Evolutionary conservation across 495 filamentous ascomycete species (phyloP).

Genomic region (Bombardia bombarda): DNA sequence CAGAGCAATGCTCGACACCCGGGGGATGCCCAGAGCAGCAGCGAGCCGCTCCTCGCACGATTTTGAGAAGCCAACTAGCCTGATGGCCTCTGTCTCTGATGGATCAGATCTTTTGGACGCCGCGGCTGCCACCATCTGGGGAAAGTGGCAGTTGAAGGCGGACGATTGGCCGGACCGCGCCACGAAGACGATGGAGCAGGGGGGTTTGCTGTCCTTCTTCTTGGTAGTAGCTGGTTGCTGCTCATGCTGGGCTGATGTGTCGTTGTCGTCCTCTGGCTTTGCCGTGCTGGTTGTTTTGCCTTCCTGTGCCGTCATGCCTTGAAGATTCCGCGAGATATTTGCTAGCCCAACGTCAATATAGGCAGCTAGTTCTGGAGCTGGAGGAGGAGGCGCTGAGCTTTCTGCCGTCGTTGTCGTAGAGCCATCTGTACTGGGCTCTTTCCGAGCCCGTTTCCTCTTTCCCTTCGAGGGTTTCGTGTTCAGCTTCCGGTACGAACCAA

Average conservation of each 20-base stretch:
- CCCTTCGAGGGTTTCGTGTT: constrained; percentile 45
- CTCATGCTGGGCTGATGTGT: neutral
- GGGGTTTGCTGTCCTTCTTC: neutral
- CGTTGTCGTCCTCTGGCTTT: neutral
- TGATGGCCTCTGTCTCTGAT: constrained; percentile 28
- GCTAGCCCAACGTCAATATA: constrained; percentile 53
- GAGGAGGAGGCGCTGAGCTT: constrained; percentile 16
- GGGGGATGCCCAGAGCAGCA: constrained; percentile 44
- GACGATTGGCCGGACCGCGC: constrained; percentile 41
- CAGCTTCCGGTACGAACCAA: constrained; percentile 44
- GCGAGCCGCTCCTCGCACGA: constrained; percentile 43
- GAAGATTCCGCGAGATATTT: constrained; percentile 46
- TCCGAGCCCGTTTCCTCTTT: constrained; percentile 34
- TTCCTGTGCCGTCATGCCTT: constrained; percentile 26
- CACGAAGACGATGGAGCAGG: constrained; percentile 41
- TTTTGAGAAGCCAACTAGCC: constrained; percentile 49
- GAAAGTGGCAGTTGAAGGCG: constrained; percentile 50
- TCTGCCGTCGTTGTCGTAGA: constrained; percentile 4
- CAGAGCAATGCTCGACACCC: constrained; percentile 52
- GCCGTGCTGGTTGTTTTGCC: neutral
- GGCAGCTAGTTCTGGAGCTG: constrained; percentile 39
- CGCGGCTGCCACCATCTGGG: constrained; percentile 45
- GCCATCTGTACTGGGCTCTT: constrained; percentile 13
- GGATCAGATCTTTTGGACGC: constrained; percentile 40
- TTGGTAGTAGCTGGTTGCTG: neutral